Evolutionary conservation across 2,329 filamentous ascomycete species (phyloP).

Genomic region (Daldinia sp.): DNA sequence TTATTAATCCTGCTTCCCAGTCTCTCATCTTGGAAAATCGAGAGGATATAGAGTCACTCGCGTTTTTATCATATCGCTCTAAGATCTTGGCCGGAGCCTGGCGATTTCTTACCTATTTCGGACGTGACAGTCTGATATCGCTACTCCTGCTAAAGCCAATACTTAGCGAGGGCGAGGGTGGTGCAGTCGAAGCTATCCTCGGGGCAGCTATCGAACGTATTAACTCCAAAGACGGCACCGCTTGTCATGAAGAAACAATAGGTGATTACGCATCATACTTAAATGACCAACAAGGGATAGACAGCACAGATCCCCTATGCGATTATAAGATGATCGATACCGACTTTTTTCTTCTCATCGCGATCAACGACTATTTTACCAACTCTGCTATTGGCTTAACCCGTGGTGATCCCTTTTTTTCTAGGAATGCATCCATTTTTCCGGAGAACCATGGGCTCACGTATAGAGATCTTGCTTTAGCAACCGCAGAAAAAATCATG

Average conservation of each 20-base stretch:
- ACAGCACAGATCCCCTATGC: slow-evolving; percentile 65
- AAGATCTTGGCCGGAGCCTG: slow-evolving; percentile 74
- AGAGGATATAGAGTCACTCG: slow-evolving; percentile 64
- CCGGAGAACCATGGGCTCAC: slow-evolving; percentile 64
- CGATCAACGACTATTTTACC: slow-evolving; percentile 70
- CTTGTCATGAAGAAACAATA: slow-evolving; percentile 74
- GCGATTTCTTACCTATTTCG: slow-evolving; percentile 76
- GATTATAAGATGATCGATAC: slow-evolving; percentile 74
- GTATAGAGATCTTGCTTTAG: slow-evolving; percentile 64
- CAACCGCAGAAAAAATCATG: slow-evolving; percentile 70
- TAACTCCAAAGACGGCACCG: slow-evolving; percentile 69
- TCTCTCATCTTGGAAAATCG: slow-evolving; percentile 59
- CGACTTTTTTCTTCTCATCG: slow-evolving; percentile 69
- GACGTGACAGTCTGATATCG: slow-evolving; percentile 73
- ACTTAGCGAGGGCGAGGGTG: slow-evolving; percentile 65
- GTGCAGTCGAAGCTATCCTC: slow-evolving; percentile 72
- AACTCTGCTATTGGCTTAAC: slow-evolving; percentile 57
- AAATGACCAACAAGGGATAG: slow-evolving; percentile 65
- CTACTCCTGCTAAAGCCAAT: slow-evolving; percentile 69
- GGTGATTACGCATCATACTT: slow-evolving; percentile 73
- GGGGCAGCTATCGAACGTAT: slow-evolving; percentile 71
- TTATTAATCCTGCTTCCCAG: slow-evolving; percentile 62
- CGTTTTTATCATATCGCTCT: slow-evolving; percentile 72
- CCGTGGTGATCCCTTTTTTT: slow-evolving; percentile 55
- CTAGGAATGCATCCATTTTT: slow-evolving; percentile 61